phyloP scores from a whole-genome alignment of 2,329 filamentous ascomycete genomes.

The Metarhizium robertsii region DNA sequence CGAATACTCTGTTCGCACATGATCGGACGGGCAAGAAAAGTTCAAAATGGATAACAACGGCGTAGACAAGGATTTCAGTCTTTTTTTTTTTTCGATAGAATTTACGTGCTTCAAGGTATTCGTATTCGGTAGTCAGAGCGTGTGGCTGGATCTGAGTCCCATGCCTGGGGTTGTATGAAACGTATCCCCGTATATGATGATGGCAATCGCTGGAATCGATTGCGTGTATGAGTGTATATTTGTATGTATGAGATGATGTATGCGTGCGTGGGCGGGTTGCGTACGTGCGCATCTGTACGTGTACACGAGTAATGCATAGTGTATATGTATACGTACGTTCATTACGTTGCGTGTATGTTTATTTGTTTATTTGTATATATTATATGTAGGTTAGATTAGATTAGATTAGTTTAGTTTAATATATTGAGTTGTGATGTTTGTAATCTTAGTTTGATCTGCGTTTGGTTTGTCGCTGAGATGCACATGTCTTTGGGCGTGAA shows the following conservation, averaged over 20 bases:
- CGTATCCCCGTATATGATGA: not conserved
- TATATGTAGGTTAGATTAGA: too few relatives aligned
- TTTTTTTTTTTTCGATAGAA: not conserved
- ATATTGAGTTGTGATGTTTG: too few relatives aligned
- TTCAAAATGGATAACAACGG: not conserved
- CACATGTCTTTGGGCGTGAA: too few relatives aligned
- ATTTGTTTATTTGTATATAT: too few relatives aligned
- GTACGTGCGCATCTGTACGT: not conserved
- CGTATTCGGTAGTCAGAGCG: not conserved
- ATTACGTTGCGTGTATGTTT: not conserved
- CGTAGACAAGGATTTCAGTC: constrained; percentile 3
- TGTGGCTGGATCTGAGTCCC: not conserved
- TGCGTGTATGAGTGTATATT: constrained; percentile 3
- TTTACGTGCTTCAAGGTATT: constrained; percentile 3
- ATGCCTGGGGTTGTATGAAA: not conserved
- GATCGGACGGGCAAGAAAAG: not conserved
- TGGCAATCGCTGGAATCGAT: constrained; percentile 5
- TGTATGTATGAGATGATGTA: not conserved
- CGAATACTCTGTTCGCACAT: not conserved
- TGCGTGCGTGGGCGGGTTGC: not conserved
- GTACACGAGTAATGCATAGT: not conserved
- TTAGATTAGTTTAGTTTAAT: too few relatives aligned
- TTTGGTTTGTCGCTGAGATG: too few relatives aligned
- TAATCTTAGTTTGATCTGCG: too few relatives aligned
- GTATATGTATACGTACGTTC: not conserved